Percentiles rank a stretch among this genome's conserved stretches.
phyloP scores from a whole-genome alignment of 1,139 yeast species.

The Arxiozyma slooffiae region DNA sequence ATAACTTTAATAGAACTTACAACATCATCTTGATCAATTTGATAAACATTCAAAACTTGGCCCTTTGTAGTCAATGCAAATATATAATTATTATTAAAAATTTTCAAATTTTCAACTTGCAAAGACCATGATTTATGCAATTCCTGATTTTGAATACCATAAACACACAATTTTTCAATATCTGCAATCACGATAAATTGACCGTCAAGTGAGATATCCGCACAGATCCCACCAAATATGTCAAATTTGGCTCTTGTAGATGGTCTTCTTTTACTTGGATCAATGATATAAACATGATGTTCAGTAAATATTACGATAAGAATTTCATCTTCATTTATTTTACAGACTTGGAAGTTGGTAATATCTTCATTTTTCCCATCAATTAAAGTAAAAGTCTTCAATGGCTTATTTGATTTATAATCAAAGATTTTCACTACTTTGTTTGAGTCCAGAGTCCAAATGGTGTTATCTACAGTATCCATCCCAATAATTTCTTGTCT shows the following conservation, averaged over 20 bases:
- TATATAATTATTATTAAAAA: conserved; percentile 14
- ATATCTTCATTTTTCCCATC: conserved; percentile 28
- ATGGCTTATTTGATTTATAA: conserved; percentile 23
- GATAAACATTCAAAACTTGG: conserved; percentile 12
- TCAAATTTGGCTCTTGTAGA: conserved; percentile 20
- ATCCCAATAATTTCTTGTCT: conserved; percentile 23
- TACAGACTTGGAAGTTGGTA: conserved; percentile 20
- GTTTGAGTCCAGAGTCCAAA: conserved; percentile 28
- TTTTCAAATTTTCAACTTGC: conserved; percentile 16
- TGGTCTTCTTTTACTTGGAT: conserved; percentile 30
- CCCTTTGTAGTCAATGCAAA: conserved; percentile 18
- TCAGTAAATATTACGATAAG: conserved; percentile 17
- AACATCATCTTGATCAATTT: conserved; percentile 9
- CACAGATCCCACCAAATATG: conserved; percentile 13
- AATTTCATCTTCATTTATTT: conserved; percentile 9
- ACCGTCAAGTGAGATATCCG: conserved; percentile 17
- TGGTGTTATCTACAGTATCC: conserved; percentile 18
- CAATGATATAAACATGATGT: conserved; percentile 23
- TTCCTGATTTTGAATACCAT: conserved; percentile 12
- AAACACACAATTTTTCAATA: conserved; percentile 16
- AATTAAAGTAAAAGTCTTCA: conserved; percentile 26
- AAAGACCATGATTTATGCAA: conserved; percentile 18
- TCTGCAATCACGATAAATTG: conserved; percentile 19
- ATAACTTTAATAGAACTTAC: conserved; percentile 17
- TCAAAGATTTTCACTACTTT: conserved; percentile 26